Evolutionary conservation across 441 rosid genomes (phyloP).

Genomic region (Brassica balearica): DNA sequence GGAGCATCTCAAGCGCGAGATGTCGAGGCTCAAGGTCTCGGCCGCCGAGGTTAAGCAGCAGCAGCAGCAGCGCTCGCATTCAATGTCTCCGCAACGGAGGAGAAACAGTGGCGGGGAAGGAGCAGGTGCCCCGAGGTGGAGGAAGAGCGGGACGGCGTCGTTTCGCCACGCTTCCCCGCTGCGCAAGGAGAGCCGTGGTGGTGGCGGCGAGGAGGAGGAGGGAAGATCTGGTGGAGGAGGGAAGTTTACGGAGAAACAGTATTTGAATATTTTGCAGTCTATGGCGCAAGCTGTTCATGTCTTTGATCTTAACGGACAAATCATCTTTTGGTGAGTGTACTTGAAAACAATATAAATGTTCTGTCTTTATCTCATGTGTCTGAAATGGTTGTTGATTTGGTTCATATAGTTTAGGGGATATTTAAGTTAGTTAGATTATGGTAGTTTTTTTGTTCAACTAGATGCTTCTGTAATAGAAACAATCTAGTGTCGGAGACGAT

Average conservation of each 20-base stretch:
- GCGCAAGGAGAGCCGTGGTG: slow-evolving; percentile 69
- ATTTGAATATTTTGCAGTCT: slow-evolving; percentile 86
- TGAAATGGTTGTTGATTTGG: background rate
- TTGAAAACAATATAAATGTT: background rate
- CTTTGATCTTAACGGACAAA: slow-evolving; percentile 57
- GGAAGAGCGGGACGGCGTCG: slow-evolving; percentile 66
- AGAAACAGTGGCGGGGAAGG: slow-evolving; percentile 40
- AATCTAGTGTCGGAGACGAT: background rate
- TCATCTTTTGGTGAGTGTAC: slow-evolving; percentile 80
- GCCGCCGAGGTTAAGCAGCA: slow-evolving; percentile 35
- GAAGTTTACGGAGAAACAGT: slow-evolving; percentile 74
- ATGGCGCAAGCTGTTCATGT: slow-evolving; percentile 94
- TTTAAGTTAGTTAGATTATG: background rate
- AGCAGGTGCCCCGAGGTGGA: slow-evolving; percentile 44
- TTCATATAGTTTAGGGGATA: background rate
- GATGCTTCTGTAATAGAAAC: background rate
- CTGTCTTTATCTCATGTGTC: background rate
- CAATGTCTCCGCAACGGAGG: slow-evolving; percentile 81
- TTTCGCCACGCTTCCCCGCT: slow-evolving; percentile 86
- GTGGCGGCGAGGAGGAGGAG: slow-evolving; percentile 10
- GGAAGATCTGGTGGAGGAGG: slow-evolving; percentile 55
- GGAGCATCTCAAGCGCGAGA: slow-evolving; percentile 74
- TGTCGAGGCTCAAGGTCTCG: slow-evolving; percentile 64
- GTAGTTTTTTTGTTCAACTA: background rate
- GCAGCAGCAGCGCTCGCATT: slow-evolving; percentile 66